Conservation (phyloP, 257 asterid species). For the Vinca minor region DNA sequence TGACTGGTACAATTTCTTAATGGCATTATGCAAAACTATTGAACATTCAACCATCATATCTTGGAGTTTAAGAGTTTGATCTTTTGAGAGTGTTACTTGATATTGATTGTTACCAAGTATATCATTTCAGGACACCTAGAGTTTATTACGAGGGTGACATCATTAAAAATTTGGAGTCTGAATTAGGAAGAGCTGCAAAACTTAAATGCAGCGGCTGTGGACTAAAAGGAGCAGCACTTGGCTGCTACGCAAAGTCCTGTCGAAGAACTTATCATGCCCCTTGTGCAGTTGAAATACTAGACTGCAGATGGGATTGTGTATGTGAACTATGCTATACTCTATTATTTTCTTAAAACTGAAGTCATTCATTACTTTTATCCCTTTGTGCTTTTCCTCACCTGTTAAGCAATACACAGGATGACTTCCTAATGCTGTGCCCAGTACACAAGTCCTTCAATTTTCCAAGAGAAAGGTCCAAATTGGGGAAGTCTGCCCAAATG, state of each 20-base stretch:
- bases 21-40: neutral
- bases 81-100: too few species aligned
- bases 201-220: slow-evolving; percentile 90
- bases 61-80: too few species aligned
- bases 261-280: slow-evolving; percentile 81
- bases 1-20: slow-evolving; percentile 51
- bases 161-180: slow-evolving; percentile 69
- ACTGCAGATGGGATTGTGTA: slow-evolving; percentile 89
- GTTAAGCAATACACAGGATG: slow-evolving; percentile 38
- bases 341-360: neutral
- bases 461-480: slow-evolving; percentile 57
- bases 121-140: slow-evolving; percentile 65
- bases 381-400: neutral
- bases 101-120: neutral
- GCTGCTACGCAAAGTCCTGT: slow-evolving; percentile 78
- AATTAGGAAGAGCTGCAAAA: slow-evolving; percentile 76
- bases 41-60: neutral
- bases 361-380: neutral
- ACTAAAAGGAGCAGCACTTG: slow-evolving; percentile 89
- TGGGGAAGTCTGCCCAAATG: slow-evolving; percentile 25
- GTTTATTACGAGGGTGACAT: slow-evolving; percentile 60
- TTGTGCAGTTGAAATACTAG: slow-evolving; percentile 59
- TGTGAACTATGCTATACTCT: slow-evolving; percentile 18
- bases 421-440: slow-evolving; percentile 75
- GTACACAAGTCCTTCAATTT: slow-evolving; percentile 51